Base-by-base conservation (phyloP, 78 protist genomes). In the Blattamonas nauphoetae region DNA sequence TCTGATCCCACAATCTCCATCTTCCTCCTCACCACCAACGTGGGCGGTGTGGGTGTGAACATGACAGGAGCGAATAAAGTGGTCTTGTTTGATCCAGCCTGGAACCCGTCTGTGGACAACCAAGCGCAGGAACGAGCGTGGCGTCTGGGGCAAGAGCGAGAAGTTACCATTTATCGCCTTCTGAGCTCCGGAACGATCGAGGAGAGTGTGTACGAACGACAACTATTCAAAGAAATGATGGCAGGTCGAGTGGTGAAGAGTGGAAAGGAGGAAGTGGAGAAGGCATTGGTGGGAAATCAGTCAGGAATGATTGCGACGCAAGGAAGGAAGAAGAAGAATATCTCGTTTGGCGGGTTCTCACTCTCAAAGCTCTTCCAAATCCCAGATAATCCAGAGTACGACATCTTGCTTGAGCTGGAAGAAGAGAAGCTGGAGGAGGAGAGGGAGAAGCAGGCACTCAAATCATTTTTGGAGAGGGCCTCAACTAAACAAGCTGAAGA, bases 81-180 rank as follows among this genome's bases (percentile, higher is more conserved):
- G 1, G 78, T 96, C 84, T 89, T 97, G 35, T 94, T 77, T 80
- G 98, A 96, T 80, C 99, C 99, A 0, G 99, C 96, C 88, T 97
- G 99, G 99, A 93, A 93, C 85, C 95, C 95, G 11, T 55, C 88
- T 0, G 92, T 85, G 35, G 95, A 93, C 88, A 32, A 64, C 43
- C 98, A 97, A 83, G 99, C 99, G 4, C 84, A 96, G 0, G 99
- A 97, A 87, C 89, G 99, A 0, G 96, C 96, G 0, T 96, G 95
- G 93, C 92, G 99, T 41, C 88, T 96, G 2, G 99, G 99, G 32
- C 99, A 97, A 88, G 43, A 41, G n/a, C 85, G 85, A 2, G 35
- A 84, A 0, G 98, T 97, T 44, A 88, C 94, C 0, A 85, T 97
- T 5, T 94, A 85, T 85, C 94, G 99, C 36, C 64, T 95, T 0